phyloP scores from a whole-genome alignment of 1,284 basidiomycete species.

The Cystobasidium pallidum region DNA sequence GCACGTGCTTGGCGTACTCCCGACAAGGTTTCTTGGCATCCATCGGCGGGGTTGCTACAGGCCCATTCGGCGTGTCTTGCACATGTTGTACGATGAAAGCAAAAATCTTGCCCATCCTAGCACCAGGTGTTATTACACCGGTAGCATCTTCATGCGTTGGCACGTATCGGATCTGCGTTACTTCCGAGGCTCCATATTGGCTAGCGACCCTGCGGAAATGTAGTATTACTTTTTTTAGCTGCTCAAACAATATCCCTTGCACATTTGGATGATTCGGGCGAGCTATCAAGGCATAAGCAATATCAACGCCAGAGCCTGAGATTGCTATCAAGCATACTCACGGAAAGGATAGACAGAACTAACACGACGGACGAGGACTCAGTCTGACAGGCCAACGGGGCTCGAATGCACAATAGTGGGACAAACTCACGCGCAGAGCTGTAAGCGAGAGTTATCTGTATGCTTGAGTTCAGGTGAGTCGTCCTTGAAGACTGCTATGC shows the following conservation, averaged over 20 bases:
- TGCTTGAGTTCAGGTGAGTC: slow-evolving; percentile 8
- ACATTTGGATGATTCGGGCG: slow-evolving; percentile 9
- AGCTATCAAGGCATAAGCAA: not conserved
- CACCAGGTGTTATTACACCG: not conserved
- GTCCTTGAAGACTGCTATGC: slow-evolving; percentile 18
- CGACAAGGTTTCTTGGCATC: not conserved
- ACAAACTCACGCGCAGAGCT: slow-evolving; percentile 16
- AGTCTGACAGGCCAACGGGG: not conserved
- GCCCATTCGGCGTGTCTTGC: slow-evolving; percentile 21
- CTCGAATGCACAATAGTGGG: too few species aligned
- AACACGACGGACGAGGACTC: not conserved
- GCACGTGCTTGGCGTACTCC: slow-evolving; percentile 16
- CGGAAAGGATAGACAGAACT: slow-evolving; percentile 38
- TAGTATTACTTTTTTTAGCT: slow-evolving; percentile 26
- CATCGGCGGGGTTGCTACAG: slow-evolving; percentile 6
- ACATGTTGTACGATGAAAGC: slow-evolving; percentile 18
- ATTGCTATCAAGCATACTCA: not conserved
- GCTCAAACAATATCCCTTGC: slow-evolving; percentile 15
- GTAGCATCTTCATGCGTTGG: slow-evolving; percentile 3
- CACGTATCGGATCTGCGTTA: slow-evolving; percentile 28
- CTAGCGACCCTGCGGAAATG: slow-evolving; percentile 26
- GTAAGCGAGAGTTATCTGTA: slow-evolving; percentile 24
- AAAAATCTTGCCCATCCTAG: slow-evolving; percentile 25
- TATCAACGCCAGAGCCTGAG: not conserved
- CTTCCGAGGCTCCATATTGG: slow-evolving; percentile 23